A percentile compares a stretch with the other conserved stretches of the same genome.
Evolutionary conservation across 2,329 filamentous ascomycete species (phyloP).

Genomic region (Scedosporium dehoogii): DNA sequence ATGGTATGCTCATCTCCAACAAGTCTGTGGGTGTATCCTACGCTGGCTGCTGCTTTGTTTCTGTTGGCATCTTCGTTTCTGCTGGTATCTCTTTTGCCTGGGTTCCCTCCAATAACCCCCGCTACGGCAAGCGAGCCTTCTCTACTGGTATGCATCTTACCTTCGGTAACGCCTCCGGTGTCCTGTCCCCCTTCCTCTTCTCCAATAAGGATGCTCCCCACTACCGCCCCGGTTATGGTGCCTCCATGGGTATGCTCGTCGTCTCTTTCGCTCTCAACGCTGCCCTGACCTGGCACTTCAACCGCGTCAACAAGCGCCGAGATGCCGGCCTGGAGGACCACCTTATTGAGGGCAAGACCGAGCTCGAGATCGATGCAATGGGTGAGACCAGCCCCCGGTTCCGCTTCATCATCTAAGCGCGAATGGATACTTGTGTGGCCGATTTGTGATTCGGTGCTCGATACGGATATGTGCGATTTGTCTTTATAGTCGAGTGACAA

Average conservation of each 20-base stretch:
- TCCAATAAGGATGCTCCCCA: constrained; percentile 29
- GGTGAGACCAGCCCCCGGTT: constrained; percentile 29
- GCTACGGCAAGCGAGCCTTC: constrained; percentile 55
- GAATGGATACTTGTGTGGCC: background rate
- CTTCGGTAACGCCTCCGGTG: constrained; percentile 52
- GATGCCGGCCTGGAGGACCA: constrained; percentile 26
- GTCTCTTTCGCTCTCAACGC: constrained; percentile 20
- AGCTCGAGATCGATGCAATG: constrained; percentile 29
- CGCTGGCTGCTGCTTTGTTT: constrained; percentile 51
- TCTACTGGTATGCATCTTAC: constrained; percentile 52
- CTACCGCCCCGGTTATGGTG: constrained; percentile 39
- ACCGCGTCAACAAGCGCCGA: constrained; percentile 23
- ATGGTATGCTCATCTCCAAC: constrained; percentile 46
- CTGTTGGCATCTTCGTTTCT: constrained; percentile 45
- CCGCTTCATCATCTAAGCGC: constrained; percentile 14
- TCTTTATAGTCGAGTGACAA: no score
- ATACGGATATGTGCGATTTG: background rate
- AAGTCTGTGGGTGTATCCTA: constrained; percentile 48
- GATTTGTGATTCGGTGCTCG: background rate
- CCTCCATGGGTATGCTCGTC: constrained; percentile 37
- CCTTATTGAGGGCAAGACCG: constrained; percentile 28
- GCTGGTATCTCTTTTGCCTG: constrained; percentile 26
- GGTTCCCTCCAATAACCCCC: constrained; percentile 47
- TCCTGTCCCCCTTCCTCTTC: constrained; percentile 52
- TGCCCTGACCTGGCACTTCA: constrained; percentile 19